A percentile compares a stretch with the other conserved stretches of the same genome.
Evolutionary conservation across 768 basidiomycete genomes (phyloP).

Genomic region (Mycena amicta): DNA sequence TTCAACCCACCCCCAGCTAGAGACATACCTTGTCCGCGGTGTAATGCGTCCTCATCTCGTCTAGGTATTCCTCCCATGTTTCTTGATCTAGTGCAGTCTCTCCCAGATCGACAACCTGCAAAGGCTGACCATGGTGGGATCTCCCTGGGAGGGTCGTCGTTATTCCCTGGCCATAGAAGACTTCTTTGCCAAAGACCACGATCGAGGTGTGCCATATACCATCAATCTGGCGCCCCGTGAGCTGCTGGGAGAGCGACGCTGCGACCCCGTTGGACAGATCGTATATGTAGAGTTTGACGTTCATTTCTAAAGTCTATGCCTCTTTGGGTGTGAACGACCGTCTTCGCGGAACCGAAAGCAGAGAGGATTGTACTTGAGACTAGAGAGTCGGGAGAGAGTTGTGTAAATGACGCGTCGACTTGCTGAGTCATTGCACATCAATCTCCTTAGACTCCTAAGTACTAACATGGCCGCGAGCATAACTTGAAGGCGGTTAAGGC

Average conservation of each 20-base stretch:
- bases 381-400: neutral
- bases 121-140: slow-evolving; percentile 70
- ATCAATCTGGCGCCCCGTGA: slow-evolving; percentile 89
- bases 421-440: too few relatives aligned
- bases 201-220: slow-evolving; percentile 97
- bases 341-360: too few relatives aligned
- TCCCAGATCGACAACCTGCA: slow-evolving; percentile 74
- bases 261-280: slow-evolving; percentile 91
- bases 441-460: too few relatives aligned
- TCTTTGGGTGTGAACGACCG: too few relatives aligned
- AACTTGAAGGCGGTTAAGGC: too few relatives aligned
- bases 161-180: slow-evolving; percentile 92
- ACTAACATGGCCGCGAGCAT: too few relatives aligned
- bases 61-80: slow-evolving; percentile 84
- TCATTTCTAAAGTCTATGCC: too few relatives aligned
- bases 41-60: slow-evolving; percentile 75
- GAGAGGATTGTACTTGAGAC: too few relatives aligned
- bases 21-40: slow-evolving; percentile 84
- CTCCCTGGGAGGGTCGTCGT: slow-evolving; percentile 67
- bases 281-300: slow-evolving; percentile 89
- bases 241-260: slow-evolving; percentile 70
- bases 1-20: too few relatives aligned
- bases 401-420: slow-evolving; percentile 12
- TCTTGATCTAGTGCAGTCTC: slow-evolving; percentile 80
- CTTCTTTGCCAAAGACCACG: slow-evolving; percentile 82